Evolutionary conservation across 2,329 filamentous ascomycete species (phyloP).

Genomic region (Monosporascus sp.): DNA sequence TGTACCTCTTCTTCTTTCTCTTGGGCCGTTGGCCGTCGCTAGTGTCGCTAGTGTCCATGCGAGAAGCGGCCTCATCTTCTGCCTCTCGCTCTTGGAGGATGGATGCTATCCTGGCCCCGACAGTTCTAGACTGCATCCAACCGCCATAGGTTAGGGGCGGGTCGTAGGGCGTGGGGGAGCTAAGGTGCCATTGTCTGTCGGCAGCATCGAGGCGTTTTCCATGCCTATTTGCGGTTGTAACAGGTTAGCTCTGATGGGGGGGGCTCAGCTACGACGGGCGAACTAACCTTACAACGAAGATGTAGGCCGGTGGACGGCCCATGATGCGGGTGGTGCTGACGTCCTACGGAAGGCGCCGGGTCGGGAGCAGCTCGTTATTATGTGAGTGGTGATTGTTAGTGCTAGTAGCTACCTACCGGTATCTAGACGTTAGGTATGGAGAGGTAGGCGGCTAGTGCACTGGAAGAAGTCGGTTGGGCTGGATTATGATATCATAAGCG

Average conservation of each 20-base stretch:
- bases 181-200: conserved; percentile 91
- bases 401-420: no score
- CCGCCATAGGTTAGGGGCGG: conserved; percentile 92
- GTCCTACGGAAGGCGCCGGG: neutral
- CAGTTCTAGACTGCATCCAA: conserved; percentile 78
- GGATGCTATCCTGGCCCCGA: conserved; percentile 78
- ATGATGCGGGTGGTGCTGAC: conserved; percentile 21
- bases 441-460: no score
- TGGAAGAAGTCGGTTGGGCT: neutral
- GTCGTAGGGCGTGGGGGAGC: conserved; percentile 90
- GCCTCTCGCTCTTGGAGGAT: conserved; percentile 54
- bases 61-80: conserved; percentile 25
- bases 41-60: conserved; percentile 10
- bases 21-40: conserved; percentile 10
- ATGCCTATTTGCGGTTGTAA: conserved; percentile 50
- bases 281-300: conserved; percentile 45
- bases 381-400: no score
- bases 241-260: conserved; percentile 1
- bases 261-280: neutral
- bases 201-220: conserved; percentile 90
- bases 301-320: conserved; percentile 43
- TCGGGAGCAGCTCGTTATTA: no score
- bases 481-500: neutral
- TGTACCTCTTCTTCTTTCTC: conserved; percentile 56
- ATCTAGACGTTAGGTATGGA: no score